These are phyloP conservation scores for Calonectria hongkongensis DNA, from an alignment of 2,329 filamentous ascomycete genomes.

Conservation along the genomic window DNA sequence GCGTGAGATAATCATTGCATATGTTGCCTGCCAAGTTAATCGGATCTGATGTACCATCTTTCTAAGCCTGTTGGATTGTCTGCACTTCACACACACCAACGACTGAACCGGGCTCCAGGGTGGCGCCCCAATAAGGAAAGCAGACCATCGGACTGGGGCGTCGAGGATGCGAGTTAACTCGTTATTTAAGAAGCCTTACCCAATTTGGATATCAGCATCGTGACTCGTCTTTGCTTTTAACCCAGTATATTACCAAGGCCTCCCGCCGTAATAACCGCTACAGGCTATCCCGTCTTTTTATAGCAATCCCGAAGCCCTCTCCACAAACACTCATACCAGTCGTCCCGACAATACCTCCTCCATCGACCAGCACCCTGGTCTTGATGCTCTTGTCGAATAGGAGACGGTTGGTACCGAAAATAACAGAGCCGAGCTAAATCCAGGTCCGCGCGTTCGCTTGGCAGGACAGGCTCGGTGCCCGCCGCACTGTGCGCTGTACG, in stretches of 20 bases:
- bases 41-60: no score
- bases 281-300: slow-evolving; percentile 29
- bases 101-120: background rate
- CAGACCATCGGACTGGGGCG: background rate
- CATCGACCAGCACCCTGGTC: slow-evolving; percentile 29
- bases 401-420: slow-evolving; percentile 15
- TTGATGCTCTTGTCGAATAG: slow-evolving; percentile 12
- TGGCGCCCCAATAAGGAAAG: background rate
- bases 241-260: slow-evolving; percentile 10
- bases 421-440: slow-evolving; percentile 2
- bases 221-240: slow-evolving; percentile 36
- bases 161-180: background rate
- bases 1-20: no score
- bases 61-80: no score
- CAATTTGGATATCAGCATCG: slow-evolving; percentile 22
- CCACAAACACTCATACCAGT: slow-evolving; percentile 20
- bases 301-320: slow-evolving; percentile 18
- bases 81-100: background rate
- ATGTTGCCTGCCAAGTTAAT: no score
- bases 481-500: slow-evolving; percentile 27
- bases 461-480: background rate
- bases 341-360: slow-evolving; percentile 1
- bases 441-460: slow-evolving; percentile 30
- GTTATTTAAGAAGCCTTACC: slow-evolving; percentile 22
- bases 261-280: background rate